phyloP scores from a whole-genome alignment of 805 yeast species.

The Barnettozyma populi region DNA sequence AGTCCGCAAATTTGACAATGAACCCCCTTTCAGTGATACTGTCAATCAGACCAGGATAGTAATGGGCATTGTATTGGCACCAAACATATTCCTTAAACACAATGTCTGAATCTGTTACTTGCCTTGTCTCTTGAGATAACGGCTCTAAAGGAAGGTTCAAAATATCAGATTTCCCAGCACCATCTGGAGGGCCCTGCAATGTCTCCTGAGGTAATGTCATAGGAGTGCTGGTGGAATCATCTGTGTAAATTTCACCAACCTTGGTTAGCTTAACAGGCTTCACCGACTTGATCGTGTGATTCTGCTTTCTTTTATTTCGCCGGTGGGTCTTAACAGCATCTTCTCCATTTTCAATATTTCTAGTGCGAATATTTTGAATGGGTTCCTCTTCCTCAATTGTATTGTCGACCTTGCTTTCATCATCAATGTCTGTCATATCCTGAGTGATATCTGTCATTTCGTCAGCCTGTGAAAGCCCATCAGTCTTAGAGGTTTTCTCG shows the following conservation, averaged over 20 bases:
- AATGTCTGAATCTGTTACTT: slow-evolving; percentile 26
- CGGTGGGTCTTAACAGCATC: not conserved
- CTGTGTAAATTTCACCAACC: not conserved
- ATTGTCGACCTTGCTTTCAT: slow-evolving; percentile 18
- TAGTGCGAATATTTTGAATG: not conserved
- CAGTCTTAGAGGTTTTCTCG: too few species aligned
- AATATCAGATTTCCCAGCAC: not conserved
- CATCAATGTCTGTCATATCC: slow-evolving; percentile 26
- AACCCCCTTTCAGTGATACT: slow-evolving; percentile 25
- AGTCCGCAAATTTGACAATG: slow-evolving; percentile 38
- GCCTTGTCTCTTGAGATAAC: slow-evolving; percentile 7
- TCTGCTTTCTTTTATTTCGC: slow-evolving; percentile 1
- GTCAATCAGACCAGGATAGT: slow-evolving; percentile 44
- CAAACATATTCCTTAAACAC: slow-evolving; percentile 39
- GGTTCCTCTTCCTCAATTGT: slow-evolving; percentile 9
- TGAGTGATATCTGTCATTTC: slow-evolving; percentile 19
- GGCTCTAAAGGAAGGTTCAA: slow-evolving; percentile 3
- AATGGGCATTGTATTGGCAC: slow-evolving; percentile 44
- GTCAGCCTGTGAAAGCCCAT: not conserved
- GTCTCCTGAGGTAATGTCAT: not conserved
- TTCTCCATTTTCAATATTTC: not conserved
- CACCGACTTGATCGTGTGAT: not conserved
- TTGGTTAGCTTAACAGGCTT: not conserved
- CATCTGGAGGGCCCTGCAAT: not conserved
- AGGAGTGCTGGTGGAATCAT: not conserved